Evolutionary conservation across 2,329 filamentous ascomycete genomes (phyloP).

Genomic region (Ramichloridium luteum): DNA sequence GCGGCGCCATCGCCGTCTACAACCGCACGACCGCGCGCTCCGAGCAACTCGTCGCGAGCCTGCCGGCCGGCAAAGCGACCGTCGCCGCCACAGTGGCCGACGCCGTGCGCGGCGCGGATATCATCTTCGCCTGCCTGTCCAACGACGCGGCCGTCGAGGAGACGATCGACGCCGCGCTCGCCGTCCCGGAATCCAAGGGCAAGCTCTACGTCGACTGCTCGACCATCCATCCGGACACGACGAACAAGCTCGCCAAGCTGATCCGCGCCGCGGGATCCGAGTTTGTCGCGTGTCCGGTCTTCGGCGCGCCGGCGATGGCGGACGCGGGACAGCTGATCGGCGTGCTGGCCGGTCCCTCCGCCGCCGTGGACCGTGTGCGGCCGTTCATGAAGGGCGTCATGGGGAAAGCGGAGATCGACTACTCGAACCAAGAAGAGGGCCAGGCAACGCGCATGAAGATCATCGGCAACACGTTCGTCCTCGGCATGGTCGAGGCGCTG

Average conservation of each 20-base stretch:
- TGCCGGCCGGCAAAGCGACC: constrained; percentile 50
- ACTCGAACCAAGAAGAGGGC: constrained; percentile 54
- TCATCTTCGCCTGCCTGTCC: constrained; percentile 72
- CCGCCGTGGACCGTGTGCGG: constrained; percentile 49
- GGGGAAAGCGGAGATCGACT: constrained; percentile 56
- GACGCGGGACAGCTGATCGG: constrained; percentile 59
- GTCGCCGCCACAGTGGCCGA: constrained; percentile 53
- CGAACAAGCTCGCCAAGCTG: constrained; percentile 49
- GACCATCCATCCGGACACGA: constrained; percentile 74
- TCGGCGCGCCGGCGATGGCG: constrained; percentile 59
- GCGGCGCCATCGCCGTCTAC: constrained; percentile 61
- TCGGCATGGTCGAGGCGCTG: constrained; percentile 70
- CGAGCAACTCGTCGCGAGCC: constrained; percentile 47
- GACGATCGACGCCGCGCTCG: constrained; percentile 47
- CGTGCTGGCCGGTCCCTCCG: constrained; percentile 55
- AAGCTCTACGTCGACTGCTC: constrained; percentile 83
- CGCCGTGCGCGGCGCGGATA: constrained; percentile 55
- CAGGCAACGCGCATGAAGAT: constrained; percentile 64
- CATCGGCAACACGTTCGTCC: constrained; percentile 74
- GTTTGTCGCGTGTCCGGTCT: constrained; percentile 66
- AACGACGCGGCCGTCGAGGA: constrained; percentile 62
- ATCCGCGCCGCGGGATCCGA: constrained; percentile 49
- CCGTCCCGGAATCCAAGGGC: constrained; percentile 48
- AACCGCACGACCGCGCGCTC: constrained; percentile 64
- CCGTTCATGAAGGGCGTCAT: constrained; percentile 65